Evolutionary conservation across 176 grass and related monocot species (phyloP), one percentile per base, ranked within the genome.

Genomic region (Musa schizocarpa): DNA sequence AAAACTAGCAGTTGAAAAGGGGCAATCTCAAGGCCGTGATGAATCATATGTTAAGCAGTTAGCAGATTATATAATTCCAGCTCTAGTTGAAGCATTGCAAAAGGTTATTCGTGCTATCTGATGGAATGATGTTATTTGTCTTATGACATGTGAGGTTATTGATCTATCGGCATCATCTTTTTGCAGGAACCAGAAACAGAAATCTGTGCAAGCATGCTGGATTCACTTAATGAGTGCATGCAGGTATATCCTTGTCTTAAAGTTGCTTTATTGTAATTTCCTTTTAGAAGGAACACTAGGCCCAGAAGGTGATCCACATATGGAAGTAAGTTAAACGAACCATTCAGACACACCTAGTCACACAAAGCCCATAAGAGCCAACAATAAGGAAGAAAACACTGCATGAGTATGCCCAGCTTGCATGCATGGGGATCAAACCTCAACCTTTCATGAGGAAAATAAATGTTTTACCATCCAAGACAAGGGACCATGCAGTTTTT

Each of bases 211-310:
- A 87, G 86, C 69, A 94, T 99, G 96, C 78, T 99, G 55, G 96
- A 99, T 87, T 87, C 96, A 17, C 65, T 99, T 61, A 94, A 99
- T 54, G 88, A 99, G 81, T 99, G 96, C 80, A 92, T 95, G 86
- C 88, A 91, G 90, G 95, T 99, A 69, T 50, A 63, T 74, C 17
- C 29, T 58, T 81, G 48, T 9, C 13, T 13, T 75, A 29, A 50
- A 27, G 4, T 19, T 48, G 10, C 13, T 56, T 26, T 26, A 14
- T 54, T 54, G 10, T 74, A 17, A 19, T 58, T 13, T 14, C 1
- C 10, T 24, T 73, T 52, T 21, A 7, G 1, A 54, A 13, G n/a
- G 19, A 7, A 24, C 3, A 24, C 5, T 73, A 54, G 50, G 16
- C 21, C 2, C 6, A 43, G 34, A 43, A 43, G 34, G 34, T 43